Conservation (phyloP, 1,284 basidiomycete genomes). For the Veloboletus limbatus region DNA sequence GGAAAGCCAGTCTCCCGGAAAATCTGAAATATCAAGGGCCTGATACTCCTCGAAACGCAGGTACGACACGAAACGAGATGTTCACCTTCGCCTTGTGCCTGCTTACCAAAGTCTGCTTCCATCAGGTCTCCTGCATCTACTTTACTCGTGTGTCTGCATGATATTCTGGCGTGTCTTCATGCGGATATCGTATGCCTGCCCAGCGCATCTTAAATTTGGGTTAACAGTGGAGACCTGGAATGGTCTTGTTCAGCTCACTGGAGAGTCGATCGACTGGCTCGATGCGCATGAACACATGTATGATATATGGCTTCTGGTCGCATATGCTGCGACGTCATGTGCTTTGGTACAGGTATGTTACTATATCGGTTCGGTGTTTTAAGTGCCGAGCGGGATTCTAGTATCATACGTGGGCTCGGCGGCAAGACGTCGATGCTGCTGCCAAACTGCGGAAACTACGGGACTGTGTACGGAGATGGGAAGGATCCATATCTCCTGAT, state of each 20-base stretch:
- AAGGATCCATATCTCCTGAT: slow-evolving; percentile 72
- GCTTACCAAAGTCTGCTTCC: slow-evolving; percentile 6
- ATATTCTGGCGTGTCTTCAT: slow-evolving; percentile 94
- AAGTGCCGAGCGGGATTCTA: slow-evolving; percentile 33
- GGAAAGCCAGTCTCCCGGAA: slow-evolving; percentile 75
- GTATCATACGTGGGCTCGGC: slow-evolving; percentile 91
- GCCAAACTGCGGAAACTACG: slow-evolving; percentile 74
- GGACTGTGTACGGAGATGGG: slow-evolving; percentile 84
- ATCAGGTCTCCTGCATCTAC: slow-evolving; percentile 77
- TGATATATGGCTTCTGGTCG: slow-evolving; percentile 83
- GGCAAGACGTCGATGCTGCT: slow-evolving; percentile 73
- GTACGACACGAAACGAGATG: slow-evolving; percentile 39
- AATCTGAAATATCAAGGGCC: slow-evolving; percentile 72
- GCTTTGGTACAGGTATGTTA: slow-evolving; percentile 83
- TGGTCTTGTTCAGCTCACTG: slow-evolving; percentile 66
- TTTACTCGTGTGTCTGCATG: slow-evolving; percentile 86
- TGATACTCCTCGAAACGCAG: slow-evolving; percentile 59
- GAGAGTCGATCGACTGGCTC: slow-evolving; percentile 87
- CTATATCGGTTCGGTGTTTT: slow-evolving; percentile 3
- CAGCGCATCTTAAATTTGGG: slow-evolving; percentile 80
- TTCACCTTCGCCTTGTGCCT: neutral
- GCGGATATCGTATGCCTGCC: slow-evolving; percentile 87
- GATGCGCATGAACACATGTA: slow-evolving; percentile 77
- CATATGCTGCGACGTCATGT: slow-evolving; percentile 88
- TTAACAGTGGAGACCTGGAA: slow-evolving; percentile 82